phyloP scores from a whole-genome alignment of 495 filamentous ascomycete genomes.

The Ramalina peruviana region DNA sequence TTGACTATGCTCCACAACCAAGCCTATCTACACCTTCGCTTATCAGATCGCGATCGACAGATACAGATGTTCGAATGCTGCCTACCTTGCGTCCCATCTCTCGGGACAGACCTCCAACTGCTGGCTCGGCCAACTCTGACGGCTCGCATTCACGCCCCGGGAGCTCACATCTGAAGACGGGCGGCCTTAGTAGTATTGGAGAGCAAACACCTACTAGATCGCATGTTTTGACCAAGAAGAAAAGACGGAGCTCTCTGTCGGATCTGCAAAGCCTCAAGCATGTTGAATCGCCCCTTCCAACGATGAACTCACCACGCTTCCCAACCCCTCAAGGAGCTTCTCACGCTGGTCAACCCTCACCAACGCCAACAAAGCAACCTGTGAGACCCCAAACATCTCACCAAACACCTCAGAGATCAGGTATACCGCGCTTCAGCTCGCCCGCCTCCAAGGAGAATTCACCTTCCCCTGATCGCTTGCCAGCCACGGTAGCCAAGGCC shows the following conservation, averaged over 20 bases:
- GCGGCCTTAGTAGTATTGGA: constrained; percentile 28
- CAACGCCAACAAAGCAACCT: constrained; percentile 3
- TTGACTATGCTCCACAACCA: constrained; percentile 35
- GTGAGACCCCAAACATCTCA: not conserved
- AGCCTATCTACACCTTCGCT: constrained; percentile 52
- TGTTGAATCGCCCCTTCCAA: not conserved
- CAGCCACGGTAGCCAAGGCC: not conserved
- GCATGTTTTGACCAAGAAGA: constrained; percentile 35
- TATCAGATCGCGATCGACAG: constrained; percentile 68
- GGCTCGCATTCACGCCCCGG: constrained; percentile 32
- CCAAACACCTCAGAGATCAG: constrained; percentile 9
- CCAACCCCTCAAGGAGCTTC: not conserved
- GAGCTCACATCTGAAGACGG: constrained; percentile 29
- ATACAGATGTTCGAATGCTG: constrained; percentile 43
- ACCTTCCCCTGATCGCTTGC: not conserved
- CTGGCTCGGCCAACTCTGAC: constrained; percentile 25
- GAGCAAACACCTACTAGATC: constrained; percentile 21
- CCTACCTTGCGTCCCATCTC: constrained; percentile 47
- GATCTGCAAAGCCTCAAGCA: constrained; percentile 49
- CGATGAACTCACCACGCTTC: not conserved
- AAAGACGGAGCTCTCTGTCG: constrained; percentile 81
- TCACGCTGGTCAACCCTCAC: not conserved
- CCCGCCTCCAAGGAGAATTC: constrained; percentile 14
- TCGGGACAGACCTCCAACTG: constrained; percentile 42
- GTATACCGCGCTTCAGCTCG: constrained; percentile 11